Evolutionary conservation across 805 yeast species (phyloP).

Genomic region (Saccharomycopsis sp.): DNA sequence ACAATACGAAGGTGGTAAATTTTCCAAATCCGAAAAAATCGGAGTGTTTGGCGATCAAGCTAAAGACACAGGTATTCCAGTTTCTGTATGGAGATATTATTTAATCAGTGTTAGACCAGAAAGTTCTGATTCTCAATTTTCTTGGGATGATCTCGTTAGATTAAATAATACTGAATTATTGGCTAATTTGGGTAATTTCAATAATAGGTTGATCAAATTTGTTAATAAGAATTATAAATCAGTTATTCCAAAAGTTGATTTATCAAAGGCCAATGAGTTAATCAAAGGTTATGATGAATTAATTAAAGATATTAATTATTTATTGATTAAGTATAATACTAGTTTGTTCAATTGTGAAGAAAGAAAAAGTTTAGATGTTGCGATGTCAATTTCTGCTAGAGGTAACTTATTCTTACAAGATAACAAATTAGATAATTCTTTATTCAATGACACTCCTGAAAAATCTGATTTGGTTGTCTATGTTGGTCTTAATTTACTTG

Average conservation of each 20-base stretch:
- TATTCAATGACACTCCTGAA: conserved; percentile 65
- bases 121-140: conserved; percentile 89
- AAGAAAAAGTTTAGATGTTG: conserved; percentile 83
- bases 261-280: conserved; percentile 20
- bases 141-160: conserved; percentile 93
- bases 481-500: conserved; percentile 80
- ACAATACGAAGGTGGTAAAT: conserved; percentile 97
- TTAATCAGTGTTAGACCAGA: conserved; percentile 91
- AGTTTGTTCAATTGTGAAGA: conserved; percentile 72
- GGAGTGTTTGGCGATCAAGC: conserved; percentile 99
- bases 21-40: conserved; percentile 93
- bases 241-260: conserved; percentile 63
- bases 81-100: conserved; percentile 97
- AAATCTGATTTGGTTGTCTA: conserved; percentile 88
- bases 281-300: conserved; percentile 37
- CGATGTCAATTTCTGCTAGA: conserved; percentile 84
- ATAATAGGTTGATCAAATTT: conserved; percentile 86
- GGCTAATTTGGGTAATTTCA: conserved; percentile 95
- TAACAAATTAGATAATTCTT: conserved; percentile 82
- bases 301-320: conserved; percentile 47
- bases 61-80: conserved; percentile 78
- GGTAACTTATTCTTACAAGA: conserved; percentile 96
- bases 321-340: conserved; percentile 50
- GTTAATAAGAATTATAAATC: conserved; percentile 86
- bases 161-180: conserved; percentile 88